Base-by-base conservation (phyloP, 768 basidiomycete species). In the Trametes elegans region DNA sequence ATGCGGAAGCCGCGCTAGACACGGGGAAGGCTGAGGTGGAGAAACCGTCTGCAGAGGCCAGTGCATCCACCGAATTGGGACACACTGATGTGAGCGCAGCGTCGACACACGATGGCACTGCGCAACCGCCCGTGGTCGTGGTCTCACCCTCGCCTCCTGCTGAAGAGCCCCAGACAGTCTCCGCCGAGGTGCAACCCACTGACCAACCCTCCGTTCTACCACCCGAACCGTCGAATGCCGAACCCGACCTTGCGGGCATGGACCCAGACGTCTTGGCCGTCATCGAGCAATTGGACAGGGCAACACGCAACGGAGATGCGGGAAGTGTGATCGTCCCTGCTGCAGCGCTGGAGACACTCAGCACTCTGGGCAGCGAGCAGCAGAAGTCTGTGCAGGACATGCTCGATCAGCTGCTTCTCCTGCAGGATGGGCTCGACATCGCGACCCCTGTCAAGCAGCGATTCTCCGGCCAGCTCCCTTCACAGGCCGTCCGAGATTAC, bases 391-490 rank as follows among this genome's bases (percentile, higher is more conserved):
- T 59, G 24, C 47, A 49, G n/a, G 57, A 59, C 27, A 45, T 59
- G 52, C 52, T 59, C 28, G 57, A 59, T 46, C 57, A 59, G 31
- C 32, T 59, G 11, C 42, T 59, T 1, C 47, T 54, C 5, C 51
- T 54, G 32, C 44, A 59, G 36, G 57, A 59, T 10, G 41, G 38
- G 9, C 42, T 59, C 29, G 57, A 59, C 29, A 47, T 59, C 36
- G 57, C 57, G 19, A 59, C 57, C 28, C 57, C 57, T 21, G 26
- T 59, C 52, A 59, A 59, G 42, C 57, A 59, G 24, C 51, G 57
- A 4, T 59, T 59, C 24, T 59, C 57, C 19, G 52, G 48, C 5
- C 53, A 53, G 32, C 43, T 59, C 7, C 45, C 52, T 10, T 53
- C 52, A 9, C 43, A 50, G 21, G 52, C 57, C 10, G 57, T 54